Base-by-base conservation (phyloP, 2,329 filamentous ascomycete species). In the Leptographium galeiforme region DNA sequence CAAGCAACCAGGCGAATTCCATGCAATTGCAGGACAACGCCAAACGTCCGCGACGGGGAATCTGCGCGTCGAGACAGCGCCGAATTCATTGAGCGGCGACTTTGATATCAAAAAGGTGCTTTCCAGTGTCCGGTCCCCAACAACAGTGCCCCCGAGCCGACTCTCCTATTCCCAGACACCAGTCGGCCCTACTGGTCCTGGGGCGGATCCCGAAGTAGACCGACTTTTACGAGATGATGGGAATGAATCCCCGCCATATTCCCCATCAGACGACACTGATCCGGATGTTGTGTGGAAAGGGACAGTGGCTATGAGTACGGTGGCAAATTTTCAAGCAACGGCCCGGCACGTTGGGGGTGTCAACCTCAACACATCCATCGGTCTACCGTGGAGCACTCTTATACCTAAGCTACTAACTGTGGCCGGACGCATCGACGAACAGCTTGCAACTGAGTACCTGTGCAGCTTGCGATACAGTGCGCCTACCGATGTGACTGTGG, bases 101-200 rank as follows among this genome's bases (percentile, higher is more conserved):
- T 95, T 94, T 62, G 87, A 95, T 63, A 87, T 95, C 63, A 84
- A 87, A 61, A 86, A 87, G 57, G 88, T 95, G 32, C 93, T 90
- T 66, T 85, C 83, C 6, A 87, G 84, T 58, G 87, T 94, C 43
- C 83, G 84, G 60, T 93, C 89, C 2, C 89, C 89, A 58, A 72
- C 77, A 50, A 65, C 68, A 55, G 67, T 73, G 48, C 67, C 70
- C 55, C 69, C 66, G 57, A 72, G 73, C 43, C 71, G 74, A 47
- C 67, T 72, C 44, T 81, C 74, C 48, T 70, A 77, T 53, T 68
- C 72, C 39, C 67, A 69, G 59, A 67, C 60, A 64, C 57, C 71
- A 14, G 16, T 68, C 72, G 7, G 69, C 72, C 11, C 25, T 14
- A n/a, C 30, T 53, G 79, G 82, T 1, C 77, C 84, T 1, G 85